Evolutionary conservation across 1,284 basidiomycete genomes (phyloP).

Genomic region (Amylostereum chailletii): DNA sequence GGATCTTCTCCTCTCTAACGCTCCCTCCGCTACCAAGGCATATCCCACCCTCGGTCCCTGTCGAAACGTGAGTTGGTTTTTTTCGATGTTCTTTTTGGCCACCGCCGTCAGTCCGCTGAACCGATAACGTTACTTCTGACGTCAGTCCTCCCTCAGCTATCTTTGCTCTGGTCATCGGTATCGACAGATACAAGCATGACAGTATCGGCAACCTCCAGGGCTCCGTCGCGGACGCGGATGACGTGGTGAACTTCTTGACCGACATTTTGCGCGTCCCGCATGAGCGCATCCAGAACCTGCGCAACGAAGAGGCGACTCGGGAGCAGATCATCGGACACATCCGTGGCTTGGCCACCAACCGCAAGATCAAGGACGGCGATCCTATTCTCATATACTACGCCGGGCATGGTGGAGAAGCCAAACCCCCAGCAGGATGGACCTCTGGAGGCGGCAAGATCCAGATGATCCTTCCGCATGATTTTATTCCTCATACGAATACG

Average conservation of each 20-base stretch:
- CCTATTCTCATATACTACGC: constrained; percentile 29
- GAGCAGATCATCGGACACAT: constrained; percentile 18
- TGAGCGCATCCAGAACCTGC: not conserved
- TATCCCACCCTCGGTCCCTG: too few relatives aligned
- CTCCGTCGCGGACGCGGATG: not conserved
- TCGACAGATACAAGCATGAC: not conserved
- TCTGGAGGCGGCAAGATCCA: constrained; percentile 12
- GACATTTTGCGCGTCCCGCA: not conserved
- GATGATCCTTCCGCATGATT: constrained; percentile 19
- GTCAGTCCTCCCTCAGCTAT: too few relatives aligned
- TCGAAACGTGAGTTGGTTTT: too few relatives aligned
- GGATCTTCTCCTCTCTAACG: too few relatives aligned
- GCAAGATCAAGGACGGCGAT: constrained; percentile 16
- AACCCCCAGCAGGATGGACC: constrained; percentile 4
- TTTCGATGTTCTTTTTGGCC: too few relatives aligned
- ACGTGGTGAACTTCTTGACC: not conserved
- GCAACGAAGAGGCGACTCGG: not conserved
- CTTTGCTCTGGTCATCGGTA: not conserved
- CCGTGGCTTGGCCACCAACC: constrained; percentile 16
- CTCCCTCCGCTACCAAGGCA: too few relatives aligned
- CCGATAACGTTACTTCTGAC: too few relatives aligned
- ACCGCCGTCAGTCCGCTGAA: too few relatives aligned
- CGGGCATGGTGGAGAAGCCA: constrained; percentile 21
- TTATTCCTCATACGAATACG: too few relatives aligned
- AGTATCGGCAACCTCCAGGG: not conserved